Evolutionary conservation across 2,329 filamentous ascomycete genomes (phyloP), one percentile per base, ranked within the genome.

Genomic region (Didymella exigua): DNA sequence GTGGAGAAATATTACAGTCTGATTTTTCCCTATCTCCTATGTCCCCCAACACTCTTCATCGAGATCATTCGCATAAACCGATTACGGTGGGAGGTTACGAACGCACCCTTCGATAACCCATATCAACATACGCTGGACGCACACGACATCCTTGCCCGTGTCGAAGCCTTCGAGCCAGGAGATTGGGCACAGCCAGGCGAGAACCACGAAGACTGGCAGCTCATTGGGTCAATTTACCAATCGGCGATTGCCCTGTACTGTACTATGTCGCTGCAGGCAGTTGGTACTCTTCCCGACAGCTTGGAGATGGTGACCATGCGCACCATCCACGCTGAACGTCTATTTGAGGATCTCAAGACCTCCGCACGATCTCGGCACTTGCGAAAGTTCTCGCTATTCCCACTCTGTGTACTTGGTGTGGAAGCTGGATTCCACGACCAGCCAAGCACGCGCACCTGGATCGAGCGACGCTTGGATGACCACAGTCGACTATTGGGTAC

Each of bases 101-200:
- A 51, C 3, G 54, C 59, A 2, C 49, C 63, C n/a, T 37, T 51
- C 2, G 46, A 55, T n/a, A 19, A 47, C 14, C 21, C 24, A 11
- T 30, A 8, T 21, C 52, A 42, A 36, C n/a, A 46, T 11, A 13
- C 11, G 0, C 30, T 65, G 1, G 49, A 60, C 38, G 69, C 67
- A 9, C 54, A 61, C 8, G 61, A 69, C 19, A 42, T 70, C 0
- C 60, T 69, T 11, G 46, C 46, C 7, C 56, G 59, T 19, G 61
- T 70, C n/a, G 56, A 67, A 8, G 44, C 58, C 1, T 72, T 72
- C 14, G 53, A 40, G 2, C 58, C 60, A 3, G 58, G 62, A 24
- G 62, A 70, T 41, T 71, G 68, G 68, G 69, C 68, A 8, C 67
- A 69, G 40, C 62, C 66, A 1, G 65, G 66, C 3, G 45, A 44